These are phyloP conservation scores for Aspergillus piperis DNA, from an alignment of 2,329 filamentous ascomycete genomes.

Conservation along the genomic window DNA sequence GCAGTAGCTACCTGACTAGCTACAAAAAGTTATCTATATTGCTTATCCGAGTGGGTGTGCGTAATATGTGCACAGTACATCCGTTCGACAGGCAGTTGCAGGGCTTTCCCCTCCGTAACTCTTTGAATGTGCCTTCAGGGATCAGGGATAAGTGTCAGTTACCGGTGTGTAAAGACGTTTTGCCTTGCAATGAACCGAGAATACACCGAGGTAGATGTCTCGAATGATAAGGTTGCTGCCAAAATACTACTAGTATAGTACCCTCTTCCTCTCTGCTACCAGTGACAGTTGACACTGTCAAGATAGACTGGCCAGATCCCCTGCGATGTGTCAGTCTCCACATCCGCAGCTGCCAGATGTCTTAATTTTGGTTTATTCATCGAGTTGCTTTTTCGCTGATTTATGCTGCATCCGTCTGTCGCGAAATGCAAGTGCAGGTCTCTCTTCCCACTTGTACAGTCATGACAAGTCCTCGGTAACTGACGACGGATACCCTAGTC, in stretches of 20 bases:
- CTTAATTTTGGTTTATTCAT: neutral
- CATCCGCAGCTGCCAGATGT: neutral
- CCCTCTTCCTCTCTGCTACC: neutral
- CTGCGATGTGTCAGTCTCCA: neutral
- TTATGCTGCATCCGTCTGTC: neutral
- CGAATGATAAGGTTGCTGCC: neutral
- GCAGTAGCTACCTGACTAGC: neutral
- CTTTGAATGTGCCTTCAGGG: neutral
- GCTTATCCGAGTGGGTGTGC: neutral
- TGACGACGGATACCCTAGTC: neutral
- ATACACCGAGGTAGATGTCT: conserved; percentile 2
- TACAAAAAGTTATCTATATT: neutral
- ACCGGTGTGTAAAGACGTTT: neutral
- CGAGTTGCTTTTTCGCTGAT: neutral
- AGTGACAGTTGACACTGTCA: conserved; percentile 3
- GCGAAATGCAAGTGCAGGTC: neutral
- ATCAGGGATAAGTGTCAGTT: neutral
- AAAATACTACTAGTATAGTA: neutral
- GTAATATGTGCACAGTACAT: neutral
- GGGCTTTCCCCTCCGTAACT: neutral
- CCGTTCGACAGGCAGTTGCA: neutral
- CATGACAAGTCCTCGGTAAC: neutral
- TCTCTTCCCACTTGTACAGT: neutral
- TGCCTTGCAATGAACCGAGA: neutral
- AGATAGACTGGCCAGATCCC: neutral